Evolutionary conservation across 192 early-diverging fungal genomes (phyloP), one percentile per base, ranked within the genome.

Genomic region (Paraglomus brasilianum): DNA sequence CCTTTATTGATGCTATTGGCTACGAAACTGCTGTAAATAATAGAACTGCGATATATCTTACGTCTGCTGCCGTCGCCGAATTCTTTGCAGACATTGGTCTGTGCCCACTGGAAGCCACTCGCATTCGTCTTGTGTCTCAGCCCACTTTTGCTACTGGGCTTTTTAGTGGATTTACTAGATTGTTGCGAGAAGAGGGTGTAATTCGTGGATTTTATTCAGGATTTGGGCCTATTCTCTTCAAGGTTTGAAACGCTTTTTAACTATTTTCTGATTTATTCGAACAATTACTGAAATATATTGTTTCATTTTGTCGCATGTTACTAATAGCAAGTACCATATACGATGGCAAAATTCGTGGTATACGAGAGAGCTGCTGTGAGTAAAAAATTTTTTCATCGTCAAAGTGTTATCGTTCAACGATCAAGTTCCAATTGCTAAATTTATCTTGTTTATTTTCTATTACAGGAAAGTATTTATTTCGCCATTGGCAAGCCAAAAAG

Each of bases 321-420:
- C 13, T 49, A 19, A 17, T 22, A 66, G 79, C 90, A 91, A 75
- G 80, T 91, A 58, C 90, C 90, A 11, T 91, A 91, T 77, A 91
- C 90, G 36, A 87, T 91, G 84, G 83, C 90, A 75, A 91, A 91
- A 80, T 91, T 91, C 71, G 85, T 81, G 51, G 87, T 89, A 63
- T 85, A 83, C 63, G 89, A 85, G 60, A 70, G 56, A 19, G 76
- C 81, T 46, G 67, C 76, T 0, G 82, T 78, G 72, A 73, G 77
- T 78, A 41, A 51, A 21, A 61, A 59, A 46, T 17, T 17, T 47
- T 53, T 65, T 44, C 17, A 49, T 19, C 17, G 48, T 49, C 17
- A 2, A 2, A 49, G 1, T n/a, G 17, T 49, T n/a, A 14, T 49
- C 48, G 13, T n/a, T 49, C 13, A 49, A n/a, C 3, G 17, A 49